Evolutionary conservation across 768 basidiomycete genomes (phyloP).

Genomic region (Russula sp.): DNA sequence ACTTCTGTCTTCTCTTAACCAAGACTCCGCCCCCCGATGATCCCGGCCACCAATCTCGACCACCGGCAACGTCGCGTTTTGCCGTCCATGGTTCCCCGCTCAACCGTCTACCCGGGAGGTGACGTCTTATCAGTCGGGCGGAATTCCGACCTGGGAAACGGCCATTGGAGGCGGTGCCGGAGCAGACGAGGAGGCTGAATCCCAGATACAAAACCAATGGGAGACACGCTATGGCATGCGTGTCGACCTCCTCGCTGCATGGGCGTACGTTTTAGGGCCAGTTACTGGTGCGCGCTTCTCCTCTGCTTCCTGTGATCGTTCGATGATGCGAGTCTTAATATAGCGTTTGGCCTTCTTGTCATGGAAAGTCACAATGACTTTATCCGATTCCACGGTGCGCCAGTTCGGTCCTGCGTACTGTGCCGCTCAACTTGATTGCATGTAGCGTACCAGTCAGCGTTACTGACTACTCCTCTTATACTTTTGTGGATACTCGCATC

Average conservation of each 20-base stretch:
- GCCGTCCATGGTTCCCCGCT: constrained; percentile 54
- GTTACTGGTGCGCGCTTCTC: constrained; percentile 58
- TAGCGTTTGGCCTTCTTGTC: constrained; percentile 64
- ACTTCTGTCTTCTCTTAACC: background rate
- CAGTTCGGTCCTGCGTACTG: constrained; percentile 1
- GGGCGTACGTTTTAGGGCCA: constrained; percentile 66
- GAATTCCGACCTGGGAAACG: constrained; percentile 53
- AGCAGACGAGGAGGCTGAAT: constrained; percentile 41
- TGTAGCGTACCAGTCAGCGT: constrained; percentile 75
- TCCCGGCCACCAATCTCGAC: constrained; percentile 35
- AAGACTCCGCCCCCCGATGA: constrained; percentile 63
- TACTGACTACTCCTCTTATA: constrained; percentile 62
- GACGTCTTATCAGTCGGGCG: constrained; percentile 69
- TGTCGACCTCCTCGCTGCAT: constrained; percentile 63
- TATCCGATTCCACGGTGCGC: constrained; percentile 72
- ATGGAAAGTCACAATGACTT: constrained; percentile 75
- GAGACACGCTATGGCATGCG: constrained; percentile 66
- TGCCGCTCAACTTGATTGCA: constrained; percentile 19
- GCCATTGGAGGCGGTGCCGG: constrained; percentile 42
- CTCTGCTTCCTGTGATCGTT: constrained; percentile 50
- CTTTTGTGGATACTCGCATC: constrained; percentile 54
- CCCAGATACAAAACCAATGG: constrained; percentile 53
- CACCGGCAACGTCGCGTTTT: constrained; percentile 34
- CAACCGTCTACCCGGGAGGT: constrained; percentile 36
- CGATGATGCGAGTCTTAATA: constrained; percentile 57